phyloP scores from a whole-genome alignment of 805 yeast genomes.

The Clavispora phyllophila region DNA sequence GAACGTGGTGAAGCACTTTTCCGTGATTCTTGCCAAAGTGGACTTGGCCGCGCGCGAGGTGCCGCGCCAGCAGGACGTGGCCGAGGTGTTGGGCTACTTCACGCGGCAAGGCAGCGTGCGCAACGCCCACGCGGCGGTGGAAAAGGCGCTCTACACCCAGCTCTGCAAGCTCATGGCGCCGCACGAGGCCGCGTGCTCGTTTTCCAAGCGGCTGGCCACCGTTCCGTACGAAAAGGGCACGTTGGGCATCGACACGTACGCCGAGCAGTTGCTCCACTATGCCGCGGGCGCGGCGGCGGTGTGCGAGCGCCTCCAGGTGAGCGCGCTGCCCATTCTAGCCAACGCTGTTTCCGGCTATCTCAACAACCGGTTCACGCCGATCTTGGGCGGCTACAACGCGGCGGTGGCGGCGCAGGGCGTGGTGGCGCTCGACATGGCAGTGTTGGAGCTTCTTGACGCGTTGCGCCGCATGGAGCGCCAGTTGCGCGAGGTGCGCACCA shows the following conservation, averaged over 20 bases:
- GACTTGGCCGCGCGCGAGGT: conserved; percentile 4
- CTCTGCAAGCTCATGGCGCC: conserved; percentile 15
- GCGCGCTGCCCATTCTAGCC: conserved; percentile 9
- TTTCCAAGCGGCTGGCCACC: conserved; percentile 25
- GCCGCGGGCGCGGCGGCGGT: conserved; percentile 23
- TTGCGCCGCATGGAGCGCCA: conserved; percentile 19
- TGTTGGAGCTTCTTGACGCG: conserved; percentile 44
- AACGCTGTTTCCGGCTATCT: conserved; percentile 11
- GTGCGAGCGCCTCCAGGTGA: conserved; percentile 11
- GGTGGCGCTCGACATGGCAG: conserved; percentile 21
- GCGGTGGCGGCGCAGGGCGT: conserved; percentile 8
- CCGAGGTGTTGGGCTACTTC: conserved; percentile 9
- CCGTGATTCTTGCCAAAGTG: conserved; percentile 13
- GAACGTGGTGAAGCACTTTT: conserved; percentile 47
- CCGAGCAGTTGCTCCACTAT: conserved; percentile 46
- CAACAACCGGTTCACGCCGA: conserved; percentile 8
- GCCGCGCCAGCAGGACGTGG: conserved; percentile 8
- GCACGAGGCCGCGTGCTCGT: conserved; percentile 43
- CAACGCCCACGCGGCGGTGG: conserved; percentile 12
- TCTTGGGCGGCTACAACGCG: conserved; percentile 6
- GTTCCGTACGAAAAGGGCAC: conserved; percentile 58
- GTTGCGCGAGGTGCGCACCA: conserved; percentile 11
- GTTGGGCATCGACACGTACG: conserved; percentile 52
- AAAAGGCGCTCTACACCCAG: conserved; percentile 7
- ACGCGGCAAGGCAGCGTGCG: conserved; percentile 8